Evolutionary conservation across 305 asterid species (phyloP), one percentile per base, ranked within the genome.

Genomic region (Vinca major): DNA sequence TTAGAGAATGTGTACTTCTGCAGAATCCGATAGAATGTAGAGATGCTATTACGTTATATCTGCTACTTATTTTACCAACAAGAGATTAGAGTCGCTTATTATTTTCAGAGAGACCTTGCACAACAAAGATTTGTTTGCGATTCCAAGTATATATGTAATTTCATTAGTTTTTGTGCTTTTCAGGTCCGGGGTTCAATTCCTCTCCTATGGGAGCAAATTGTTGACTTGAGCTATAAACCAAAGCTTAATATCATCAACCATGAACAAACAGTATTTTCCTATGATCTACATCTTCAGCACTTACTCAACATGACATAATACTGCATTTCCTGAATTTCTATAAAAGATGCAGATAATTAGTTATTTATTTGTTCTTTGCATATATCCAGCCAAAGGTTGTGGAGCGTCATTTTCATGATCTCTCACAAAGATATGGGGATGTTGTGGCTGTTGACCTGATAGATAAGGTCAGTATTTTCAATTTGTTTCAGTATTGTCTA

Each of bases 191-290:
- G 86, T 71, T 81, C 86, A 50, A 81, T 84, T 70, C 88, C 88
- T 69, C 82, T 84, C 47, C 66, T 84, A 37, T 84, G 88, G 81
- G 83, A 77, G 86, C 97, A 93, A 81, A 93, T 93, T 84, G 97
- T 89, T 79, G 97, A 93, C 80, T 81, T 93, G 90, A 93, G 99
- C 86, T 93, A 93, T 79, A 93, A 87, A 77, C 99, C 97, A 47
- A 88, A 76, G 50, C 96, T 93, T 64, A 87, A 80, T 63, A 63
- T 91, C 71, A 85, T 93, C 52, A 67, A 74, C 71, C 99, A 91
- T 72, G 86, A 79, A 66, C 75, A 79, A 68, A 79, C 85, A 21
- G 88, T 84, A 77, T 68, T 62, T 40, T 9, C 65, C 63, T 41
- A 14, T 14, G 37, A 69, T 60, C 60, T 16, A 19, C 37, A 33